Evolutionary conservation across 306 rosid genomes (phyloP).

Genomic region (Prosopis cineraria): DNA sequence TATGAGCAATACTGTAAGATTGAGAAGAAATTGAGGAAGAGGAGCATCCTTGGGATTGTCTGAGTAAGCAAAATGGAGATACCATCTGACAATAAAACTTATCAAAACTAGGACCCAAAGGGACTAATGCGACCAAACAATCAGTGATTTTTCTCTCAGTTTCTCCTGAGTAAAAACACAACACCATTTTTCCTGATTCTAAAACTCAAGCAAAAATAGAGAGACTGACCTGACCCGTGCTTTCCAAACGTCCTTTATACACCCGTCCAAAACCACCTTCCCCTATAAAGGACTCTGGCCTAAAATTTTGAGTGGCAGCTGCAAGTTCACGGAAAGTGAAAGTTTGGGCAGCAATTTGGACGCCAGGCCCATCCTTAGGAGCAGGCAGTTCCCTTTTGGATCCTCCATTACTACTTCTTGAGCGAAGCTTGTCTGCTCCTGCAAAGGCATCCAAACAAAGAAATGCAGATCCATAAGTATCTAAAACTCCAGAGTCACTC

Average conservation of each 20-base stretch:
- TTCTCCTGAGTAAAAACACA: conserved; percentile 1
- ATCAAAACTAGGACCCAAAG: background rate
- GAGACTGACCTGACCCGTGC: conserved; percentile 73
- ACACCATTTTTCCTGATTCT: background rate
- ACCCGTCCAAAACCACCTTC: conserved; percentile 98
- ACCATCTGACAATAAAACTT: background rate
- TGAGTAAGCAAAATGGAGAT: conserved; percentile 2
- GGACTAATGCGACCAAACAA: background rate
- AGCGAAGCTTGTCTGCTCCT: conserved; percentile 68
- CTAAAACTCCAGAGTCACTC: background rate
- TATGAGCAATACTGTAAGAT: background rate
- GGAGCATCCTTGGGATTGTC: background rate
- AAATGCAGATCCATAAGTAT: conserved; percentile 35
- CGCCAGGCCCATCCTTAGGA: conserved; percentile 65
- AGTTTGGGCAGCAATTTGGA: conserved; percentile 80
- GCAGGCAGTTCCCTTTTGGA: conserved; percentile 65
- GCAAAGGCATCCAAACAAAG: conserved; percentile 38
- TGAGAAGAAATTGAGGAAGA: background rate
- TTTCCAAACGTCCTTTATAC: conserved; percentile 81
- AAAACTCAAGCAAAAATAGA: background rate
- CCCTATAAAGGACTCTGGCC: conserved; percentile 81
- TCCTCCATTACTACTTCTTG: conserved; percentile 63
- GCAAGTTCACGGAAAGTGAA: conserved; percentile 91
- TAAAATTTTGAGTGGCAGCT: conserved; percentile 74
- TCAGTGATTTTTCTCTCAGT: background rate